Conservation (phyloP, 106 monocot genomes). For the Phalaenopsis equestris region DNA sequence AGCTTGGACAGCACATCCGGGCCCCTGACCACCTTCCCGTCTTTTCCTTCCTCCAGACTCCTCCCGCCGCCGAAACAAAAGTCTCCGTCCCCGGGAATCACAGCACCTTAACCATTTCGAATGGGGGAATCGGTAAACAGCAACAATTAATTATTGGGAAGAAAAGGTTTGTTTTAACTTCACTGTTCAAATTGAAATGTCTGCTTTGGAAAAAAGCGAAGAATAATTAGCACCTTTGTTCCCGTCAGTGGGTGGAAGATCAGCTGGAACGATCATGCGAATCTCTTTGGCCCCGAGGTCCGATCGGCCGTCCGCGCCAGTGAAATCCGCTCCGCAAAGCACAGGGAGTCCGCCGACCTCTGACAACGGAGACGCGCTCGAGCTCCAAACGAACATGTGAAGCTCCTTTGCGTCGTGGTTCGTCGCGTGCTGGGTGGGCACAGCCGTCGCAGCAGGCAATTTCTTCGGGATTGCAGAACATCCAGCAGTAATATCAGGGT, state of each 20-base stretch:
- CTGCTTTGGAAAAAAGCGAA: too few relatives aligned
- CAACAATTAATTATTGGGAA: too few relatives aligned
- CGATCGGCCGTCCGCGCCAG: neutral
- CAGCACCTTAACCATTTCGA: neutral
- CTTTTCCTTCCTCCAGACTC: constrained; percentile 23
- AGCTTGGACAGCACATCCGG: constrained; percentile 43
- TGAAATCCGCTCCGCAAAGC: constrained; percentile 21
- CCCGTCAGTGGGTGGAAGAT: constrained; percentile 24
- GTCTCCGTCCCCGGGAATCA: neutral
- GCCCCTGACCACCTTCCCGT: constrained; percentile 5
- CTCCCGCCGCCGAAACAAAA: constrained; percentile 37
- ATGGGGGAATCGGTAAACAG: too few relatives aligned
- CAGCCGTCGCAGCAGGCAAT: too few relatives aligned
- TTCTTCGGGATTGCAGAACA: neutral
- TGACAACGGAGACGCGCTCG: constrained; percentile 51
- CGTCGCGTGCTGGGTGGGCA: too few relatives aligned
- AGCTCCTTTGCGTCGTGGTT: constrained; percentile 48
- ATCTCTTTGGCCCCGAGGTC: constrained; percentile 53
- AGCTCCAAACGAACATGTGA: constrained; percentile 89
- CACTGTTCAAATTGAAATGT: neutral
- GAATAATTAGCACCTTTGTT: constrained; percentile 19
- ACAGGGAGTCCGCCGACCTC: constrained; percentile 48
- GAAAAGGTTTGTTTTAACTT: neutral
- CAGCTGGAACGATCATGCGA: constrained; percentile 56
- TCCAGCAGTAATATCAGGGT: constrained; percentile 27